phyloP scores from a whole-genome alignment of 495 filamentous ascomycete genomes.

The Hypoxylon crocopeplum region DNA sequence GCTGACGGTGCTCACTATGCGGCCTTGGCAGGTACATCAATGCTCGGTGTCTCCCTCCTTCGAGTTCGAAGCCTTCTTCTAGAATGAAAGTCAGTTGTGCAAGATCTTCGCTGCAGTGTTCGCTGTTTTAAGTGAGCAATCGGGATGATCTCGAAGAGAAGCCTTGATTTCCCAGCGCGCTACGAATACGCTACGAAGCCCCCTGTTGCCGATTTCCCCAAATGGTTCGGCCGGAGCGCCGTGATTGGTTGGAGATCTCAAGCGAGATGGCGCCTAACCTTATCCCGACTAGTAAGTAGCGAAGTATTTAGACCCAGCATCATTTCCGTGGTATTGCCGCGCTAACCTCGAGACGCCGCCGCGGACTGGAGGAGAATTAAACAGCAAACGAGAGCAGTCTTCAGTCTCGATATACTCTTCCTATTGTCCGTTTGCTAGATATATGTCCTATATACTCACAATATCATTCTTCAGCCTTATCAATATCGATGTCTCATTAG shows the following conservation, averaged over 20 bases:
- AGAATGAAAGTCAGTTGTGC: conserved; percentile 9
- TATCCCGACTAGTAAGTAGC: conserved; percentile 22
- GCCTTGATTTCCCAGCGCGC: background rate
- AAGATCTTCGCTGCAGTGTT: conserved; percentile 8
- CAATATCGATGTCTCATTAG: conserved; percentile 10
- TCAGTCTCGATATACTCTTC: conserved; percentile 18
- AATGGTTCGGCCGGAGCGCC: conserved; percentile 25
- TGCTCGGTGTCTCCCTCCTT: background rate
- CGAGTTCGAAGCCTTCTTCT: conserved; percentile 3
- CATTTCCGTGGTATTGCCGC: conserved; percentile 33
- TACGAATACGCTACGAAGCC: too few relatives aligned
- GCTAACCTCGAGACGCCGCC: background rate
- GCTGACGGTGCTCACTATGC: conserved; percentile 11
- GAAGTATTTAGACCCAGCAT: background rate
- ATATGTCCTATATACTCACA: background rate
- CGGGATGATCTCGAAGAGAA: conserved; percentile 19
- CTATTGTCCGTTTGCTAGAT: background rate
- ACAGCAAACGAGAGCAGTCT: background rate
- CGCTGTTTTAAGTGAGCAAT: conserved; percentile 5
- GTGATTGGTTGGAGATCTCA: conserved; percentile 11
- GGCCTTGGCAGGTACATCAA: conserved; percentile 29
- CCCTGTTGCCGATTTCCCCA: conserved; percentile 31
- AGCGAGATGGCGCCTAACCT: conserved; percentile 14
- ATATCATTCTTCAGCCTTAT: background rate
- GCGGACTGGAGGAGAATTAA: conserved; percentile 12